Conservation (phyloP, 2,329 filamentous ascomycete species). For the Cucurbitaria berberidis region DNA sequence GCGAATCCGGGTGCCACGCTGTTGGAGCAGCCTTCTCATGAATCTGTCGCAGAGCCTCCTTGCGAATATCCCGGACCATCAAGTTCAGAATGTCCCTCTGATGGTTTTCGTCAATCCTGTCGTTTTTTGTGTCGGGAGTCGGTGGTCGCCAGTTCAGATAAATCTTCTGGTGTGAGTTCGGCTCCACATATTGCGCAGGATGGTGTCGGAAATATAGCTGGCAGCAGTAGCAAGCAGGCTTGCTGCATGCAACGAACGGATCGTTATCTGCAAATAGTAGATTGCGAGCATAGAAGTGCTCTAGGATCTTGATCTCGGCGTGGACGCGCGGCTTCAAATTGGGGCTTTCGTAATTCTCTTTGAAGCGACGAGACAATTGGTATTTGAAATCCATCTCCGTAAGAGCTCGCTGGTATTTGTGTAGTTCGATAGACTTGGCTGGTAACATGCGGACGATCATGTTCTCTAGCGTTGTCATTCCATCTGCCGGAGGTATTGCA, state of each 20-base stretch:
- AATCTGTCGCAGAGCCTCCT: conserved; percentile 19
- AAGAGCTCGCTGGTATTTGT: conserved; percentile 14
- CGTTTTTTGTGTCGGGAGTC: conserved; percentile 1
- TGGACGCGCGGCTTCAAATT: conserved; percentile 47
- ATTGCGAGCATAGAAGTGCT: conserved; percentile 51
- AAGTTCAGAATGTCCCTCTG: conserved; percentile 18
- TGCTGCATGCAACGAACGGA: conserved; percentile 59
- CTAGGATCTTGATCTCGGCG: conserved; percentile 57
- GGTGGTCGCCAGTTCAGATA: conserved; percentile 53
- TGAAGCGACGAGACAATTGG: conserved; percentile 29
- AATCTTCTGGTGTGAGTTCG: conserved; percentile 48
- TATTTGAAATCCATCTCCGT: conserved; percentile 39
- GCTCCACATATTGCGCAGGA: conserved; percentile 29
- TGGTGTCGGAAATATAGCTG: conserved; percentile 54
- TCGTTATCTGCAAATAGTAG: conserved; percentile 50
- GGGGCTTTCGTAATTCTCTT: conserved; percentile 29
- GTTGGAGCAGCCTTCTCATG: conserved; percentile 9
- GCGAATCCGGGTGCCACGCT: conserved; percentile 13
- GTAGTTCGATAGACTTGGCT: conserved; percentile 22
- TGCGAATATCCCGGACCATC: conserved; percentile 17
- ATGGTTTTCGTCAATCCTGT: background rate
- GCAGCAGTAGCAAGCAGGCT: conserved; percentile 60
- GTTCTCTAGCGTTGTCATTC: conserved; percentile 17
- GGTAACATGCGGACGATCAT: conserved; percentile 37
- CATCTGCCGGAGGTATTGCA: background rate